phyloP scores from a whole-genome alignment of 805 yeast species.

The Pichia phayaonensis region DNA sequence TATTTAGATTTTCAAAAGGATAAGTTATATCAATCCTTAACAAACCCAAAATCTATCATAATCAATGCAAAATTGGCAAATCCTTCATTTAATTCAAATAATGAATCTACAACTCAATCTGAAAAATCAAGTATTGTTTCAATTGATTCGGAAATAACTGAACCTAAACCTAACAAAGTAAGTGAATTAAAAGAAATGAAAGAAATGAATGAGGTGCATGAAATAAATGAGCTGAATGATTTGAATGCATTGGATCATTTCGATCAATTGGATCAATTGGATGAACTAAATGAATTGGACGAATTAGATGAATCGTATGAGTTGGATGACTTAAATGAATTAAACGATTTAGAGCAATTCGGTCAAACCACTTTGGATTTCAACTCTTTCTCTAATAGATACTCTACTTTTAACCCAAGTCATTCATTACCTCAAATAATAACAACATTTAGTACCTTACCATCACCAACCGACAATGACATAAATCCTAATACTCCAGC shows the following conservation, averaged over 20 bases:
- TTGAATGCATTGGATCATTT: neutral
- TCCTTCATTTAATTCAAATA: slow-evolving; percentile 23
- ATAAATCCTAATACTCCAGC: neutral
- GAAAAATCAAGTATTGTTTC: neutral
- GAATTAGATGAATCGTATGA: neutral
- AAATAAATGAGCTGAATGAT: too few relatives aligned
- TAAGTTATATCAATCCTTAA: slow-evolving; percentile 12
- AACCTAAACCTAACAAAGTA: too few relatives aligned
- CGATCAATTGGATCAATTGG: too few relatives aligned
- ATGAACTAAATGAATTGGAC: neutral
- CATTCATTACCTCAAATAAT: neutral
- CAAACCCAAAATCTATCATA: slow-evolving; percentile 18
- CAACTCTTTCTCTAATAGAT: neutral
- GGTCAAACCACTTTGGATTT: neutral
- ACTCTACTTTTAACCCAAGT: neutral
- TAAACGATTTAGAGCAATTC: neutral
- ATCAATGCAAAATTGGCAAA: slow-evolving; percentile 29
- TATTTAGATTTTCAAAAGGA: slow-evolving; percentile 33
- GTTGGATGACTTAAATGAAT: neutral
- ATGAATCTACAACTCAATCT: neutral
- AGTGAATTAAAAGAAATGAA: too few relatives aligned
- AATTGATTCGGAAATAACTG: neutral
- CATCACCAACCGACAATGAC: neutral
- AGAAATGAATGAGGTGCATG: too few relatives aligned
- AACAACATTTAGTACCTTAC: neutral